These are phyloP conservation scores for Sarocladium brachiariae DNA, from an alignment of 2,329 filamentous ascomycete species.

Conservation along the genomic window DNA sequence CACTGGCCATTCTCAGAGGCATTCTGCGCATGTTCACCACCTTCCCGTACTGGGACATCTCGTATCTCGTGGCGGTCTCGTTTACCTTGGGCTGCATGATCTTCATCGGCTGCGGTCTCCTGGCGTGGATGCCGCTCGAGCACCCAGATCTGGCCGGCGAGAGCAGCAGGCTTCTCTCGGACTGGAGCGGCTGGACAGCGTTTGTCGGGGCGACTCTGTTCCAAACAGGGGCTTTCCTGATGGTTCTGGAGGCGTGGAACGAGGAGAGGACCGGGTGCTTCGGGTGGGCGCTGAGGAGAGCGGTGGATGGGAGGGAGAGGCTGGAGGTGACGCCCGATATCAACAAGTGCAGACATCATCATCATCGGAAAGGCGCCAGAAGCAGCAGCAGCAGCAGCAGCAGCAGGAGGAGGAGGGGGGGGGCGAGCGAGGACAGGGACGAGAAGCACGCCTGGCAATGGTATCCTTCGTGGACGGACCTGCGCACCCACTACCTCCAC, in stretches of 20 bases:
- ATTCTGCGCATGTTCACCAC: conserved; percentile 16
- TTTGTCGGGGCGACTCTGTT: conserved; percentile 57
- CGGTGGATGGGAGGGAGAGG: conserved; percentile 11
- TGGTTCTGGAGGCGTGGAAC: conserved; percentile 55
- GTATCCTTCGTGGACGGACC: conserved; percentile 48
- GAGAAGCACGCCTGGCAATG: conserved; percentile 40
- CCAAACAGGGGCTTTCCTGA: conserved; percentile 46
- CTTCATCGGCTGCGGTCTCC: conserved; percentile 29
- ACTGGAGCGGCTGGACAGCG: conserved; percentile 40
- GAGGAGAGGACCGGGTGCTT: conserved; percentile 51
- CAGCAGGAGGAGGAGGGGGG: conserved; percentile 3
- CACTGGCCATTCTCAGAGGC: conserved; percentile 10
- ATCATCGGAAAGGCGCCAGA: no score
- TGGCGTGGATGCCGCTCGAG: conserved; percentile 54
- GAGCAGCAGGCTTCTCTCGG: not conserved
- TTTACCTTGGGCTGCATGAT: conserved; percentile 17
- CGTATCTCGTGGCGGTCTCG: conserved; percentile 15
- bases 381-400: no score
- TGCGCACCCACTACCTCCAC: conserved; percentile 51
- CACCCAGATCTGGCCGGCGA: conserved; percentile 26
- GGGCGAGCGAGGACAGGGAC: not conserved
- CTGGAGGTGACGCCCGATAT: not conserved
- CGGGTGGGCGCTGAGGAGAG: conserved; percentile 49
- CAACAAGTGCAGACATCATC: conserved; percentile 13
- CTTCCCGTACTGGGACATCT: conserved; percentile 18